Conservation (phyloP, 2,329 filamentous ascomycete genomes). For the Fusarium drepaniforme region DNA sequence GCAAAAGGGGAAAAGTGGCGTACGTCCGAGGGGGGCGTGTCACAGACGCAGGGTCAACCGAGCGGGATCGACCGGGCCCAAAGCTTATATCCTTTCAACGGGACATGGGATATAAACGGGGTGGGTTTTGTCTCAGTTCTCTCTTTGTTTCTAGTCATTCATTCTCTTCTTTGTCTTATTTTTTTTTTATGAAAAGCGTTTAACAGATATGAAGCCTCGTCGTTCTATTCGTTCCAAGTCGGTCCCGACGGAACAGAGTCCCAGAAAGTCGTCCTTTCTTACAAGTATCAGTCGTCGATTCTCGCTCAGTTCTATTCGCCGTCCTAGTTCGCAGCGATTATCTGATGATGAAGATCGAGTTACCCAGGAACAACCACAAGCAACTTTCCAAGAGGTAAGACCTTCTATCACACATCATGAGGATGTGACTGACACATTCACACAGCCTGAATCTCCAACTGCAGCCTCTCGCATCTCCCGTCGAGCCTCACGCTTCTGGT, state of each 20-base stretch:
- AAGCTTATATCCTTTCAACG: slow-evolving; percentile 27
- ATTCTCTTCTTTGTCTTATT: slow-evolving; percentile 5
- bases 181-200: neutral
- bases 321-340: slow-evolving; percentile 19
- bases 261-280: slow-evolving; percentile 28
- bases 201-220: slow-evolving; percentile 17
- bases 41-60: slow-evolving; percentile 17
- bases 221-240: slow-evolving; percentile 31
- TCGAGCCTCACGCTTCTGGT: slow-evolving; percentile 42
- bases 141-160: neutral
- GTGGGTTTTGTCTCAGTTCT: slow-evolving; percentile 15
- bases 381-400: slow-evolving; percentile 18
- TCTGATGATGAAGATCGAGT: slow-evolving; percentile 24
- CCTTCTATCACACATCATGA: neutral
- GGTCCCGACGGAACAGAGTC: slow-evolving; percentile 11
- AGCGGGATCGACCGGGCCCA: slow-evolving; percentile 12
- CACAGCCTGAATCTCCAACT: slow-evolving; percentile 9
- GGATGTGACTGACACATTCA: neutral
- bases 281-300: slow-evolving; percentile 26
- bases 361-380: slow-evolving; percentile 6
- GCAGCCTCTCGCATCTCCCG: slow-evolving; percentile 25
- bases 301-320: slow-evolving; percentile 21
- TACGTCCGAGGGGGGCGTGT: slow-evolving; percentile 8
- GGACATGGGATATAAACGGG: slow-evolving; percentile 27
- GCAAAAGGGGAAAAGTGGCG: slow-evolving; percentile 8